These are phyloP conservation scores for Aaosphaeria pasadenensis DNA, from an alignment of 2,329 filamentous ascomycete genomes.

Conservation along the genomic window DNA sequence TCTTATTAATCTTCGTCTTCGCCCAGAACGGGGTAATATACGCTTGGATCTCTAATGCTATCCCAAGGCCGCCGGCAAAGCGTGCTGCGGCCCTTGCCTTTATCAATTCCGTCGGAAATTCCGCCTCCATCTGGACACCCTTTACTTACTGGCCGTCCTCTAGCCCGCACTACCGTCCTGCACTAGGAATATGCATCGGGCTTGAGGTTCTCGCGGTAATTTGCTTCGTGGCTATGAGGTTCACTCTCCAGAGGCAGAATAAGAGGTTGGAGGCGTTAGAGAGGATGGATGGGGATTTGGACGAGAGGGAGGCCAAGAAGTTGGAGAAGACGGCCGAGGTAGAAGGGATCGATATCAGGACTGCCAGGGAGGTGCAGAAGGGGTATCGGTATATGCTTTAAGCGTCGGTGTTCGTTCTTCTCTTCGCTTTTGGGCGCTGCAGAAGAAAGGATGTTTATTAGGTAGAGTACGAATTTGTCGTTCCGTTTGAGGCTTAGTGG, in stretches of 20 bases:
- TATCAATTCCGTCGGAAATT: slow-evolving; percentile 56
- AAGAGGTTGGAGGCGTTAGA: slow-evolving; percentile 50
- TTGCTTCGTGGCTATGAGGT: slow-evolving; percentile 13
- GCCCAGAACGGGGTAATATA: slow-evolving; percentile 57
- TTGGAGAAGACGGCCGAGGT: slow-evolving; percentile 51
- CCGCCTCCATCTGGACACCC: slow-evolving; percentile 48
- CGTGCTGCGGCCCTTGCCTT: slow-evolving; percentile 54
- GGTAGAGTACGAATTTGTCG: too few relatives aligned
- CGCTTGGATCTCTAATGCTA: slow-evolving; percentile 51
- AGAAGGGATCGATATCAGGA: slow-evolving; percentile 50
- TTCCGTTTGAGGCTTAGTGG: too few relatives aligned
- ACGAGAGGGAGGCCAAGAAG: slow-evolving; percentile 45
- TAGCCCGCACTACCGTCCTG: slow-evolving; percentile 17
- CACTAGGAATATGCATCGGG: slow-evolving; percentile 19
- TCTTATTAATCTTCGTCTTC: slow-evolving; percentile 57
- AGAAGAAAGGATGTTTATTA: too few relatives aligned
- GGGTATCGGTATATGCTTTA: slow-evolving; percentile 54
- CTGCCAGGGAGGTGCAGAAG: slow-evolving; percentile 51
- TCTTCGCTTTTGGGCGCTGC: background rate
- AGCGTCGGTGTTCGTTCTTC: background rate
- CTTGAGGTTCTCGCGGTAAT: slow-evolving; percentile 13
- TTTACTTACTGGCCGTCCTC: slow-evolving; percentile 33
- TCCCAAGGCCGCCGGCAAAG: slow-evolving; percentile 54
- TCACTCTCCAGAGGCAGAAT: slow-evolving; percentile 43
- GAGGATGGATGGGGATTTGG: slow-evolving; percentile 45